Evolutionary conservation across 179 eudicot species (phyloP).

Genomic region (Nepenthes alata): DNA sequence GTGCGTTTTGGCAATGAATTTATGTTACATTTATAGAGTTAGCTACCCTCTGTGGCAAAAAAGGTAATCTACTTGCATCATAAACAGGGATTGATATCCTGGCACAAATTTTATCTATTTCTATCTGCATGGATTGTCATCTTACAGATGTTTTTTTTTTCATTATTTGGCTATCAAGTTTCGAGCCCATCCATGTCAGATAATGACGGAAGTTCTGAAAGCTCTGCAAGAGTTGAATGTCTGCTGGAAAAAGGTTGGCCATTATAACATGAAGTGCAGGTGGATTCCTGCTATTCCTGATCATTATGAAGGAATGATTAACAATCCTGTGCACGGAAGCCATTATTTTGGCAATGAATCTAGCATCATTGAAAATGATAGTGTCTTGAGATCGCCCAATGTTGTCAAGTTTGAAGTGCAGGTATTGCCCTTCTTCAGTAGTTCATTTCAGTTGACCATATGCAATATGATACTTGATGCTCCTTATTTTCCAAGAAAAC

Average conservation of each 20-base stretch:
- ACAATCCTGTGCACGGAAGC: constrained; percentile 37
- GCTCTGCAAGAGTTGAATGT: constrained; percentile 84
- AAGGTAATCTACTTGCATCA: no score
- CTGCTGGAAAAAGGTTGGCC: constrained; percentile 83
- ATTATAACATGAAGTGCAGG: constrained; percentile 84
- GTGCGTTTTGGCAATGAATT: no score
- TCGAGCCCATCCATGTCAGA: constrained; percentile 82
- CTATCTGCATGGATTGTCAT: not conserved
- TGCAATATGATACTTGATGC: not conserved
- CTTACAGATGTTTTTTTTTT: not conserved
- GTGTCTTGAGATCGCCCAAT: constrained; percentile 28
- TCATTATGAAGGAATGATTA: constrained; percentile 43
- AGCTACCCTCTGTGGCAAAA: no score
- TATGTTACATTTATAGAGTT: no score
- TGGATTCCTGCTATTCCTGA: constrained; percentile 62
- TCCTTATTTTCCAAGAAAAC: no score
- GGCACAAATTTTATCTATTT: not conserved
- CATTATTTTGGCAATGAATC: constrained; percentile 57
- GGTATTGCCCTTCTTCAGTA: constrained; percentile 25
- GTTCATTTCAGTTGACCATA: not conserved
- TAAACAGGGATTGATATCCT: no score
- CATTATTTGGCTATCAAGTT: constrained; percentile 24
- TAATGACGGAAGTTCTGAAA: constrained; percentile 84
- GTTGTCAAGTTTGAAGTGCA: constrained; percentile 89
- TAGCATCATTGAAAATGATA: constrained; percentile 43